phyloP scores from a whole-genome alignment of 2,329 filamentous ascomycete genomes.

The Aspergillus aculeatus region DNA sequence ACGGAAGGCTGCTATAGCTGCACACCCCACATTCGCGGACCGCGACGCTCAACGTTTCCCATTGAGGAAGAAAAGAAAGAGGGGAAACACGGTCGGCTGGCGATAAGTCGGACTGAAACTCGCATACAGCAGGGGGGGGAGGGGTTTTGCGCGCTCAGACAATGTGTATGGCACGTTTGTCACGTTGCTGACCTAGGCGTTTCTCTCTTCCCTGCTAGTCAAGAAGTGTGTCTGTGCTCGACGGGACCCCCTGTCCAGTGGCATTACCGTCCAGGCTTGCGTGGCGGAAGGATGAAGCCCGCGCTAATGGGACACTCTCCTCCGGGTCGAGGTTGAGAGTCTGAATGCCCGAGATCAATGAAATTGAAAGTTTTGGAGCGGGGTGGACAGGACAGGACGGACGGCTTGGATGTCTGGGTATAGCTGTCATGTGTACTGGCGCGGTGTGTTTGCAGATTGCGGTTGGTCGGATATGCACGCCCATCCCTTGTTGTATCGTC shows the following conservation, averaged over 20 bases:
- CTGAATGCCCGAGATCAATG: slow-evolving; percentile 1
- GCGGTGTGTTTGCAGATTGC: background rate
- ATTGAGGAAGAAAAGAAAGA: background rate
- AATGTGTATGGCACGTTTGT: slow-evolving; percentile 7
- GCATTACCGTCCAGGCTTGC: slow-evolving; percentile 5
- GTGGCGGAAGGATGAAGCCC: slow-evolving; percentile 5
- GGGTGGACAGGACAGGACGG: background rate
- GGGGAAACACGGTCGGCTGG: background rate
- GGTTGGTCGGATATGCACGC: background rate
- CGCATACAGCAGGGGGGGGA: background rate
- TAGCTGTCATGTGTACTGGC: slow-evolving; percentile 3
- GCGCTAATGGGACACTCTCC: slow-evolving; percentile 3
- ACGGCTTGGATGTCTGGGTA: background rate
- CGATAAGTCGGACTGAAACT: background rate
- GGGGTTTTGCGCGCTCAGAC: slow-evolving; percentile 4
- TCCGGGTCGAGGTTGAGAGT: background rate
- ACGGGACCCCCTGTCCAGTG: slow-evolving; percentile 4
- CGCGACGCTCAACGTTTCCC: background rate
- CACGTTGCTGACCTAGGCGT: background rate
- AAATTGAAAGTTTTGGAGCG: background rate
- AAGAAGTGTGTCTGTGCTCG: slow-evolving; percentile 1
- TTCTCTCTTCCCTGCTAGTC: background rate
- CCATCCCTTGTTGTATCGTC: background rate
- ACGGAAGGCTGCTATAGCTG: background rate
- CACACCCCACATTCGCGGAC: background rate